Evolutionary conservation across 441 rosid genomes (phyloP).

Genomic region (Euphorbia celastroides): DNA sequence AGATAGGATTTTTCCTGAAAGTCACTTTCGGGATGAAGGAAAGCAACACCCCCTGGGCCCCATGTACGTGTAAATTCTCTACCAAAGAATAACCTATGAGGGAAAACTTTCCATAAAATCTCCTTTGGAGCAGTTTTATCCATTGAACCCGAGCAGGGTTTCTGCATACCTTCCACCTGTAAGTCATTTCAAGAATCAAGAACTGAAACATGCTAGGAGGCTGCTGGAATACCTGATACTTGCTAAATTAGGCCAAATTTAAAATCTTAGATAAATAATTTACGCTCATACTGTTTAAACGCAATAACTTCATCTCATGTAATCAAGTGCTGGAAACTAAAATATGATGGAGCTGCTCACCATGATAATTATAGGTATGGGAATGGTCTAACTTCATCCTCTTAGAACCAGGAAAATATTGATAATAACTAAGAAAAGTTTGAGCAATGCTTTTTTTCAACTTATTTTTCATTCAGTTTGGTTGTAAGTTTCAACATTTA

Average conservation of each 20-base stretch:
- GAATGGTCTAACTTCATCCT: not conserved
- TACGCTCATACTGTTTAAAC: too few relatives aligned
- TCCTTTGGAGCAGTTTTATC: slow-evolving; percentile 75
- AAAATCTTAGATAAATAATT: not conserved
- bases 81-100: slow-evolving; percentile 79
- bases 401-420: not conserved
- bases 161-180: slow-evolving; percentile 81
- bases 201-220: not conserved
- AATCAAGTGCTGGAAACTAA: not conserved
- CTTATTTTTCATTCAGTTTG: too few relatives aligned
- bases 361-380: not conserved
- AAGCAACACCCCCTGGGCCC: slow-evolving; percentile 95
- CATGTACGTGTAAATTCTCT: slow-evolving; percentile 48
- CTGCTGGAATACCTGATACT: not conserved
- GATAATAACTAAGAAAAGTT: not conserved
- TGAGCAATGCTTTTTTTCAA: too few relatives aligned
- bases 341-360: not conserved
- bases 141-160: slow-evolving; percentile 58
- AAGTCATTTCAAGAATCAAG: not conserved
- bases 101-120: slow-evolving; percentile 58
- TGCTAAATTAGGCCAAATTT: slow-evolving; percentile 1
- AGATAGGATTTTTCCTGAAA: slow-evolving; percentile 39
- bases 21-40: slow-evolving; percentile 51
- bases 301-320: not conserved
- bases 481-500: too few relatives aligned